Conservation (phyloP, 257 asterid genomes). For the Forsythia suspensa region DNA sequence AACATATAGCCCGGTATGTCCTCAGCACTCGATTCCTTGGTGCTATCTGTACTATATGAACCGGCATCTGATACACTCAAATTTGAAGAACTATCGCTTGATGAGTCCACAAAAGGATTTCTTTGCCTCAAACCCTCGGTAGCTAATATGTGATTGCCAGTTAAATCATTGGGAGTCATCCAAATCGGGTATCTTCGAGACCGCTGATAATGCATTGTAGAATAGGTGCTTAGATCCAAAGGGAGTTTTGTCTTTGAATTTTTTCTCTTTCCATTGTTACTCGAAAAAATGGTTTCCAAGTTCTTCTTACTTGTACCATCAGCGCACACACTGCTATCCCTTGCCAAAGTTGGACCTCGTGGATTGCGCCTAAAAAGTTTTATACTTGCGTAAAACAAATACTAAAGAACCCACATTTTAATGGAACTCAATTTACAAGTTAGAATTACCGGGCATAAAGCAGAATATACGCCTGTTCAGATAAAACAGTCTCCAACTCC, state of each 20-base stretch:
- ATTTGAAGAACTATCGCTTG: constrained; percentile 55
- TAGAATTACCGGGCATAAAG: constrained; percentile 42
- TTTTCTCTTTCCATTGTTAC: constrained; percentile 19
- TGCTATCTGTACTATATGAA: constrained; percentile 59
- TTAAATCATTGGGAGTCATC: constrained; percentile 18
- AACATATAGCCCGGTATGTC: constrained; percentile 54
- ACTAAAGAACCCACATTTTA: background rate
- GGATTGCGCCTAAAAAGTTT: constrained; percentile 32
- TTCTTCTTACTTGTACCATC: constrained; percentile 24
- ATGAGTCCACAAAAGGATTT: constrained; percentile 37
- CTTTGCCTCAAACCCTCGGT: constrained; percentile 14
- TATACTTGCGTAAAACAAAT: background rate
- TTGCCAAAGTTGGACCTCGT: constrained; percentile 19
- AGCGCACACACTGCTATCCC: constrained; percentile 3
- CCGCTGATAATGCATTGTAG: constrained; percentile 3
- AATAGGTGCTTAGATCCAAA: background rate
- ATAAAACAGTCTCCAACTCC: constrained; percentile 38
- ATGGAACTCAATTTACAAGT: background rate
- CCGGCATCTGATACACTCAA: constrained; percentile 58
- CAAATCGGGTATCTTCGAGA: constrained; percentile 3
- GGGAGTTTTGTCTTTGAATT: constrained; percentile 13
- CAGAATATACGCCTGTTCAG: constrained; percentile 46
- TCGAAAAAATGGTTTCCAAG: constrained; percentile 22
- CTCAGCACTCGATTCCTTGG: constrained; percentile 57
- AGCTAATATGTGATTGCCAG: constrained; percentile 8